Evolutionary conservation across 176 grass and related monocot genomes (phyloP), one percentile per base, ranked within the genome.

Genomic region (Carex parvula): DNA sequence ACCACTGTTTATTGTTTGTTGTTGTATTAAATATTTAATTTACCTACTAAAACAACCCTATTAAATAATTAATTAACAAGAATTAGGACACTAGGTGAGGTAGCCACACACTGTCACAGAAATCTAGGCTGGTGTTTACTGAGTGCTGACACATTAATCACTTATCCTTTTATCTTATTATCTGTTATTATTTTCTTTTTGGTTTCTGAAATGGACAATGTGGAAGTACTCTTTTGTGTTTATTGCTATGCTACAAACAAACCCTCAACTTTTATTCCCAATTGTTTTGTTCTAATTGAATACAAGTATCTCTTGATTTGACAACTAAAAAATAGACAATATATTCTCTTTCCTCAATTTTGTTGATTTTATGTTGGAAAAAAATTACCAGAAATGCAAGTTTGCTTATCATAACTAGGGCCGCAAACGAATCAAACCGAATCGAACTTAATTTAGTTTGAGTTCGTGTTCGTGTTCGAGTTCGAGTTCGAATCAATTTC

Each of bases 11-110:
- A 21, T 29, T 56, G 50, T 30, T 29, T 24, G 2, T 77, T 17
- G 21, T 33, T 76, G 15, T 55, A 53, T 75, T 75, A 75, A 29
- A 54, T 16, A 6, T 15, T 24, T 53, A 53, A 30, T 50, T 32
- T 33, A 56, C 24, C 73, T 77, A 77, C 73, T 77, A 54, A 75
- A 55, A 77, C 48, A 30, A 48, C 65, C 15, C 32, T 13, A 32
- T 69, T 69, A 39, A 69, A 41, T 75, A 75, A 75, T 52, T 52
- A 26, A 71, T 44, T 71, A 48, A 74, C 71, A 52, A 29, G n/a
- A 21, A 76, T 14, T 32, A 55, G 48, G 22, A 10, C 13, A 75
- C 22, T 18, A 56, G 73, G 14, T 54, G 5, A 77, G 73, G 73
- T 76, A 54, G 21, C 71, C 66, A 70, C 66, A 70, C 66, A 70